Percentiles rank a stretch among this genome's conserved stretches.
phyloP scores from a whole-genome alignment of 805 yeast species.

The Ogataea corticis region DNA sequence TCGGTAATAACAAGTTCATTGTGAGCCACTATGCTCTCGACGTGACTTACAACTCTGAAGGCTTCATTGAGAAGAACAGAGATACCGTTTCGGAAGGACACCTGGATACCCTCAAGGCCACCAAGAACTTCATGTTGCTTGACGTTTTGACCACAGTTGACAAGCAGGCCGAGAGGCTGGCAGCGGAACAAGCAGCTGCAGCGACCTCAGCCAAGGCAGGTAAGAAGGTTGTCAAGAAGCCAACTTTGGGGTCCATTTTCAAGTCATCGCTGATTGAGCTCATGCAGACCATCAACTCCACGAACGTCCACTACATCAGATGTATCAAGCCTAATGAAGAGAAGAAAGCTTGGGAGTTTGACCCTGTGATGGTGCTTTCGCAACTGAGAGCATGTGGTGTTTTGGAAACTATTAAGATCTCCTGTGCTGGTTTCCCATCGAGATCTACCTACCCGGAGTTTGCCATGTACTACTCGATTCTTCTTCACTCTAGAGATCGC shows the following conservation, averaged over 20 bases:
- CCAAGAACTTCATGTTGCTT: conserved; percentile 65
- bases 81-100: conserved; percentile 98
- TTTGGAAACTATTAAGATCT: conserved; percentile 90
- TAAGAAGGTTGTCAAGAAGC: conserved; percentile 59
- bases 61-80: conserved; percentile 94
- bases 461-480: conserved; percentile 82
- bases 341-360: conserved; percentile 94
- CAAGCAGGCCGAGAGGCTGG: conserved; percentile 47
- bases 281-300: conserved; percentile 89
- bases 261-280: conserved; percentile 88
- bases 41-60: conserved; percentile 88
- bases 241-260: conserved; percentile 93
- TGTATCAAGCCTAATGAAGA: conserved; percentile 96
- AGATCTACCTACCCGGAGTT: conserved; percentile 94
- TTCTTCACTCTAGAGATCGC: conserved; percentile 73
- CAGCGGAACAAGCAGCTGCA: conserved; percentile 36
- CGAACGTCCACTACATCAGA: conserved; percentile 94
- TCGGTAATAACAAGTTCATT: conserved; percentile 87
- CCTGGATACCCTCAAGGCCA: conserved; percentile 72
- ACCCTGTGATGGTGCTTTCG: conserved; percentile 90
- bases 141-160: conserved; percentile 68
- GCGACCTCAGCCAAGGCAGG: conserved; percentile 36
- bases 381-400: conserved; percentile 99
- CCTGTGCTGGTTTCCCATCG: conserved; percentile 98
- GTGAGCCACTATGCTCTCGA: conserved; percentile 94